A percentile compares a stretch with the other conserved stretches of the same genome.
phyloP scores from a whole-genome alignment of 164 flowering plant genomes.

The Nelumbo lutea region DNA sequence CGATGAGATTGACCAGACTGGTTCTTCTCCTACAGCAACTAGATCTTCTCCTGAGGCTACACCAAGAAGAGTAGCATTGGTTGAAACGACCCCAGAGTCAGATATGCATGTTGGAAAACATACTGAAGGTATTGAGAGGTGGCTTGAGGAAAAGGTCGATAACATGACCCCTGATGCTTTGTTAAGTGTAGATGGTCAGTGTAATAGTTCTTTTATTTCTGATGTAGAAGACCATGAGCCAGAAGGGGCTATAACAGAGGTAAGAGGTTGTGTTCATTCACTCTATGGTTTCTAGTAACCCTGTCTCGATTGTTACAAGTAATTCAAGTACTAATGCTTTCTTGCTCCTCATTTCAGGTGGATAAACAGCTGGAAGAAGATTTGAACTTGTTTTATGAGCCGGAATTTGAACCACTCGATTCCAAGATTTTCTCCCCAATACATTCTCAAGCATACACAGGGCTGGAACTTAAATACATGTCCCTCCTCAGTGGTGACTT shows the following conservation, averaged over 20 bases:
- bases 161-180: slow-evolving; percentile 12
- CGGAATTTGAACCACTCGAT: slow-evolving; percentile 16
- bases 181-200: too few relatives aligned
- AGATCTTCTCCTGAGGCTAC: slow-evolving; percentile 30
- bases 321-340: slow-evolving; percentile 1
- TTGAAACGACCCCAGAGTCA: slow-evolving; percentile 16
- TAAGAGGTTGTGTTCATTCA: slow-evolving; percentile 10
- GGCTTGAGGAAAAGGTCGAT: slow-evolving; percentile 18
- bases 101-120: slow-evolving; percentile 14
- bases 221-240: slow-evolving; percentile 23
- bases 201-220: slow-evolving; percentile 20
- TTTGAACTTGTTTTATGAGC: slow-evolving; percentile 5
- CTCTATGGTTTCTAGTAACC: neutral
- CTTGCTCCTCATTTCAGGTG: slow-evolving; percentile 16
- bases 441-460: slow-evolving; percentile 19
- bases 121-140: slow-evolving; percentile 5
- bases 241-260: slow-evolving; percentile 29
- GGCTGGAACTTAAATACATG: slow-evolving; percentile 19
- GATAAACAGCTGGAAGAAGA: slow-evolving; percentile 15
- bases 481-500: slow-evolving; percentile 21
- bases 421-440: slow-evolving; percentile 22
- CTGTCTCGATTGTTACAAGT: neutral
- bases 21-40: slow-evolving; percentile 31
- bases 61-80: slow-evolving; percentile 27
- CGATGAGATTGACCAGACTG: slow-evolving; percentile 43